A percentile compares a stretch with the other conserved stretches of the same genome.
These are phyloP conservation scores for Backusella westeae DNA, from an alignment of 192 early-diverging fungal genomes.

Conservation along the genomic window DNA sequence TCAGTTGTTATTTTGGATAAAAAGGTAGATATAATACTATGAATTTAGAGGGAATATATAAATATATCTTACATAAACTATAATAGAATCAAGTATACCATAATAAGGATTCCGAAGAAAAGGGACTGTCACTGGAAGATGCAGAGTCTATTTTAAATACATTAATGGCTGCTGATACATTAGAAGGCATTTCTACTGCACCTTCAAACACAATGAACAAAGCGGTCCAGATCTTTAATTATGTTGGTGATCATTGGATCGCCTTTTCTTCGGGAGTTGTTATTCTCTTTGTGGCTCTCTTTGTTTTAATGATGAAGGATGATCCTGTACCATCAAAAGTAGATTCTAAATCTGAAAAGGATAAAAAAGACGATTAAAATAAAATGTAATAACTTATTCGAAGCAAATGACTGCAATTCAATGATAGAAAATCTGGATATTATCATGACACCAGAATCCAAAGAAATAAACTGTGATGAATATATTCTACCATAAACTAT, in stretches of 20 bases:
- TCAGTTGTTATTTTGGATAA: conserved; percentile 32
- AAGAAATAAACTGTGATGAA: too few species aligned
- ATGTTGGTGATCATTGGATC: conserved; percentile 8
- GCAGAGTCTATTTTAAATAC: neutral
- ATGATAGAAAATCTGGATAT: too few species aligned
- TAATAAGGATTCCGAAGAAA: neutral
- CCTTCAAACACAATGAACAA: neutral
- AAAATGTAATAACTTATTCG: neutral
- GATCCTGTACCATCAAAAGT: neutral
- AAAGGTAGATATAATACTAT: neutral
- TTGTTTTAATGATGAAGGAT: neutral
- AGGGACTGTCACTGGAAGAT: neutral
- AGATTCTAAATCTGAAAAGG: neutral
- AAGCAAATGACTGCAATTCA: too few species aligned
- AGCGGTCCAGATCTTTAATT: neutral
- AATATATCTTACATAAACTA: neutral
- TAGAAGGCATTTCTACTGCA: neutral
- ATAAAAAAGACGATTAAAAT: conserved; percentile 3
- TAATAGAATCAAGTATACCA: neutral
- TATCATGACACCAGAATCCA: too few species aligned
- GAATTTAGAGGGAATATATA: too few species aligned
- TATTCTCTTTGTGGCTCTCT: neutral
- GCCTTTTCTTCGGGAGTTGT: neutral
- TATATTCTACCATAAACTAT: too few species aligned
- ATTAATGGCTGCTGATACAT: neutral